A percentile compares a stretch with the other conserved stretches of the same genome.
Evolutionary conservation across 176 grass and related monocot genomes (phyloP).

Genomic region (Tuctoria greenei): DNA sequence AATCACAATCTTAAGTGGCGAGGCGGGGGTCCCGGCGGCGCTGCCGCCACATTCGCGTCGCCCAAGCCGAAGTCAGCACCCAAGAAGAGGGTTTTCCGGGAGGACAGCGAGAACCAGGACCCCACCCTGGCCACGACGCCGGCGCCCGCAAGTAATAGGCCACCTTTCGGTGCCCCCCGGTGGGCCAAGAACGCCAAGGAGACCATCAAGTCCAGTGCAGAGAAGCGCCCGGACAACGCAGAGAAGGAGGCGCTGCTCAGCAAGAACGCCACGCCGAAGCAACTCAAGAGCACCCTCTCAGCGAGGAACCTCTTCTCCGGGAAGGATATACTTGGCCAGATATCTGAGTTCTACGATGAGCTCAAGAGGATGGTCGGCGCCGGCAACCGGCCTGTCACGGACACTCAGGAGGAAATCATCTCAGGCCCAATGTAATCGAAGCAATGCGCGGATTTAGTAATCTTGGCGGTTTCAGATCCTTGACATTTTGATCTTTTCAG

Average conservation of each 20-base stretch:
- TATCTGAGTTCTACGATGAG: constrained; percentile 91
- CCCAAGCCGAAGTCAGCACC: constrained; percentile 45
- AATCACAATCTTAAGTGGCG: constrained; percentile 64
- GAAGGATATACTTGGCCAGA: constrained; percentile 83
- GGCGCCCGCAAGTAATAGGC: constrained; percentile 19
- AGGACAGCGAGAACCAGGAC: constrained; percentile 84
- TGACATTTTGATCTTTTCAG: constrained; percentile 42
- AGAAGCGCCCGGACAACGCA: constrained; percentile 45
- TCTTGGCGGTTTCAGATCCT: constrained; percentile 6
- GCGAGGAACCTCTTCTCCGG: constrained; percentile 97
- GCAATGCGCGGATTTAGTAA: neutral
- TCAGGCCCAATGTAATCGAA: constrained; percentile 39
- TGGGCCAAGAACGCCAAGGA: constrained; percentile 69
- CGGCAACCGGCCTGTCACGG: constrained; percentile 25
- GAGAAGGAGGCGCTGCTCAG: constrained; percentile 58
- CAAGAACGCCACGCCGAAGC: constrained; percentile 47
- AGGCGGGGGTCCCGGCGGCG: constrained; percentile 35
- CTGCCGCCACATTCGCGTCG: constrained; percentile 29
- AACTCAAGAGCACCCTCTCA: constrained; percentile 88
- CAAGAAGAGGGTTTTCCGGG: constrained; percentile 51
- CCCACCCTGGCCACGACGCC: constrained; percentile 56
- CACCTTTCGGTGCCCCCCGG: constrained; percentile 53
- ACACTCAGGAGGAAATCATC: constrained; percentile 29
- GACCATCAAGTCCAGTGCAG: constrained; percentile 74
- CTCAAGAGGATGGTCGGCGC: constrained; percentile 76